Evolutionary conservation across 257 asterid genomes (phyloP).

Genomic region (Nicotiana attenuata): DNA sequence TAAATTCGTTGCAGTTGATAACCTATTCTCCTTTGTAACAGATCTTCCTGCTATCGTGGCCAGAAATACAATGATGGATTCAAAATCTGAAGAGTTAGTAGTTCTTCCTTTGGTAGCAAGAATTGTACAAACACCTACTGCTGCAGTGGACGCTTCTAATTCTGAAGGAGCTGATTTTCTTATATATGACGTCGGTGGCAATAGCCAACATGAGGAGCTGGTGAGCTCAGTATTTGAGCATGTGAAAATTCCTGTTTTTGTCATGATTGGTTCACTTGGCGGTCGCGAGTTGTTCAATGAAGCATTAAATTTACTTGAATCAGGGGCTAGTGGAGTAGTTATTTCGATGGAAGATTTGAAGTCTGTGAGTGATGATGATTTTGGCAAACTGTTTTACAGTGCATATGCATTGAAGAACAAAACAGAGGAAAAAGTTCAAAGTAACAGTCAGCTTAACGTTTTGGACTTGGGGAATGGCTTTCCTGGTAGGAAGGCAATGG

Average conservation of each 20-base stretch:
- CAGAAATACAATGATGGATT: constrained; percentile 81
- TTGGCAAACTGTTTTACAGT: constrained; percentile 35
- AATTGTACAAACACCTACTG: constrained; percentile 53
- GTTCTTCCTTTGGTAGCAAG: constrained; percentile 89
- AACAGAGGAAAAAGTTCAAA: constrained; percentile 32
- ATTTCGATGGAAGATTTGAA: constrained; percentile 57
- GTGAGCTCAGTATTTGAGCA: constrained; percentile 42
- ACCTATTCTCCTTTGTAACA: constrained; percentile 25
- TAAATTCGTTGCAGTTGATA: constrained; percentile 4
- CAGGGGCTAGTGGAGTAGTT: constrained; percentile 83
- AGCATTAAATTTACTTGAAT: constrained; percentile 37
- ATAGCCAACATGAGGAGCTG: constrained; percentile 34
- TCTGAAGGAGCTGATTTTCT: constrained; percentile 97
- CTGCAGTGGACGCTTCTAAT: constrained; percentile 76
- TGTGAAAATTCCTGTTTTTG: constrained; percentile 71
- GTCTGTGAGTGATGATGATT: constrained; percentile 36
- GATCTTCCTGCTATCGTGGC: constrained; percentile 96
- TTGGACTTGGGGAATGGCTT: constrained; percentile 49
- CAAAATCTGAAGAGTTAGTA: constrained; percentile 49
- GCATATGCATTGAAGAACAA: constrained; percentile 26
- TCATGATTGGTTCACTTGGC: constrained; percentile 43
- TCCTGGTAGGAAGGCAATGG: constrained; percentile 43
- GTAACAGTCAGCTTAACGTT: constrained; percentile 17
- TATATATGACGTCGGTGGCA: constrained; percentile 37
- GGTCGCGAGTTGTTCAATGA: constrained; percentile 28